phyloP scores from a whole-genome alignment of 202 grass and related monocot species.

The Zizania palustris region DNA sequence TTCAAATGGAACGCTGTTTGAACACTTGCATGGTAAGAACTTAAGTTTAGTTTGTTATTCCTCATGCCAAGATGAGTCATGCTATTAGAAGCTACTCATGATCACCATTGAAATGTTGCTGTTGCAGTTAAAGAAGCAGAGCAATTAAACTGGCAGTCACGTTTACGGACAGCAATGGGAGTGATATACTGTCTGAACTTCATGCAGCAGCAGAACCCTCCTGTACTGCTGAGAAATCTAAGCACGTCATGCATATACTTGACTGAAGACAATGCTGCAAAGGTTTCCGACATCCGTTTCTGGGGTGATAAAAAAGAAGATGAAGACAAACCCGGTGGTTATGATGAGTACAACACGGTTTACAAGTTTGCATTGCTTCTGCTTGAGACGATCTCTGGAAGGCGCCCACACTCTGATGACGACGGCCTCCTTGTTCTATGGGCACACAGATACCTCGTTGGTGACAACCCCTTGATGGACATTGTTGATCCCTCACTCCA shows the following conservation, averaged over 20 bases:
- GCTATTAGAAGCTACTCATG: conserved; percentile 31
- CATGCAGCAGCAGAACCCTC: conserved; percentile 57
- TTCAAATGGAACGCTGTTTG: conserved; percentile 70
- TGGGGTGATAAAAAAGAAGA: conserved; percentile 41
- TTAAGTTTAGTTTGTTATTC: conserved; percentile 26
- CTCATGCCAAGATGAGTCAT: conserved; percentile 11
- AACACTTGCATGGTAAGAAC: conserved; percentile 60
- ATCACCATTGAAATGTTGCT: conserved; percentile 14
- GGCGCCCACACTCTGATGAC: conserved; percentile 75
- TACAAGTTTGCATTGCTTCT: conserved; percentile 83
- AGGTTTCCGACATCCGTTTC: conserved; percentile 62
- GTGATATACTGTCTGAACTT: conserved; percentile 71
- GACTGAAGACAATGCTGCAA: conserved; percentile 82
- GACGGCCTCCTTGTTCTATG: conserved; percentile 73
- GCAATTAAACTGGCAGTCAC: conserved; percentile 68
- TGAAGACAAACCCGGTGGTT: conserved; percentile 26
- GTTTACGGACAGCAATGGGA: conserved; percentile 73
- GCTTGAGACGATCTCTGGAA: conserved; percentile 86
- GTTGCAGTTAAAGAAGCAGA: conserved; percentile 93
- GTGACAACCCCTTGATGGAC: conserved; percentile 51
- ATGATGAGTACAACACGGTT: conserved; percentile 49
- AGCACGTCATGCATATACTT: conserved; percentile 76
- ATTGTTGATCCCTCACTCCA: conserved; percentile 80
- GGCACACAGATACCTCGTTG: conserved; percentile 70
- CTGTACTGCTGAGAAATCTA: conserved; percentile 53